Percentiles rank a stretch among this genome's conserved stretches.
These are phyloP conservation scores for Trypanosoma mega DNA, from an alignment of 208 protist genomes.

Conservation along the genomic window DNA sequence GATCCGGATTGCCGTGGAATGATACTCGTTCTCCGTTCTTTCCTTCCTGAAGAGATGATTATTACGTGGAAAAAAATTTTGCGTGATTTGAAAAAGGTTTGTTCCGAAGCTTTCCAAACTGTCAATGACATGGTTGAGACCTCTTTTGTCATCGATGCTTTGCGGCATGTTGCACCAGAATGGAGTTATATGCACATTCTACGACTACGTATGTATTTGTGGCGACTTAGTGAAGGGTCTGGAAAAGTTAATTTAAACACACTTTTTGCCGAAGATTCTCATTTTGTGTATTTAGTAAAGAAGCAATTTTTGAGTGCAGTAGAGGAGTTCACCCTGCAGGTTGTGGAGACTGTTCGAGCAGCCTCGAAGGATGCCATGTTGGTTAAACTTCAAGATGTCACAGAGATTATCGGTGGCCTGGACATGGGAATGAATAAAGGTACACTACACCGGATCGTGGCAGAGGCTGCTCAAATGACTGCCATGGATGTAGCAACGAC, in stretches of 20 bases:
- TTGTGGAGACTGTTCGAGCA: conserved; percentile 62
- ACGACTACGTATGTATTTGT: conserved; percentile 69
- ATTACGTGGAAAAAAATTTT: conserved; percentile 43
- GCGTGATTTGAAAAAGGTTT: conserved; percentile 28
- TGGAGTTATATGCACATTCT: conserved; percentile 70
- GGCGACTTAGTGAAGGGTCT: conserved; percentile 15
- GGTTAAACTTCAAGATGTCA: conserved; percentile 48
- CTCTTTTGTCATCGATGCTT: conserved; percentile 10
- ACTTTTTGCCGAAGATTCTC: conserved; percentile 45
- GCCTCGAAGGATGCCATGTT: conserved; percentile 33
- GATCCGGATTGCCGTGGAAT: conserved; percentile 71
- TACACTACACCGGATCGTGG: conserved; percentile 44
- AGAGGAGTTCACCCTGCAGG: conserved; percentile 71
- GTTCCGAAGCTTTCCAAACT: not conserved
- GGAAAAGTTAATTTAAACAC: conserved; percentile 27
- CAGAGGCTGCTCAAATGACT: conserved; percentile 56
- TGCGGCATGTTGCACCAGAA: conserved; percentile 65
- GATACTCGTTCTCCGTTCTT: conserved; percentile 53
- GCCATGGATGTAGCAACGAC: conserved; percentile 60
- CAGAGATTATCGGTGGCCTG: conserved; percentile 34
- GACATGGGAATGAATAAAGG: conserved; percentile 50
- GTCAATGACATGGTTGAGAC: not conserved
- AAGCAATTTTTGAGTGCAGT: conserved; percentile 69
- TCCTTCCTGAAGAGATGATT: conserved; percentile 68
- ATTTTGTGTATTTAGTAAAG: conserved; percentile 68